Percentiles rank a stretch among this genome's conserved stretches.
These are phyloP conservation scores for Nemania sp. DNA, from an alignment of 2,329 filamentous ascomycete genomes.

Conservation along the genomic window DNA sequence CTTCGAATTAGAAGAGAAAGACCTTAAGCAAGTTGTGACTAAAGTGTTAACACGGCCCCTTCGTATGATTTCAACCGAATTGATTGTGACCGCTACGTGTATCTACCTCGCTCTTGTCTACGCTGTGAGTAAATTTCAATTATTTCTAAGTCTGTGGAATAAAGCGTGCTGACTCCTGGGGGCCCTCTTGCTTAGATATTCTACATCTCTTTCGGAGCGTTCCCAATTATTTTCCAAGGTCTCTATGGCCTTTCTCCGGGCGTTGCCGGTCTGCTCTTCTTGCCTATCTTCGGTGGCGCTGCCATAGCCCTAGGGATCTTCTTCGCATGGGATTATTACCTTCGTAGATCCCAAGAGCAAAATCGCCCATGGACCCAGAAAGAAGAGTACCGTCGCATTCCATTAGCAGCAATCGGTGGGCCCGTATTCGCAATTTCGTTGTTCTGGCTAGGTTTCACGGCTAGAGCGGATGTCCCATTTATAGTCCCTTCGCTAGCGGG, in stretches of 20 bases:
- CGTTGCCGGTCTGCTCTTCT: conserved; percentile 73
- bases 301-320: conserved; percentile 70
- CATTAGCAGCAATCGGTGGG: conserved; percentile 77
- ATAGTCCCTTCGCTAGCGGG: conserved; percentile 70
- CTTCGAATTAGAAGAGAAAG: conserved; percentile 71
- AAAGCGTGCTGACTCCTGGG: conserved; percentile 10
- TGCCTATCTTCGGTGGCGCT: conserved; percentile 75
- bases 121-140: conserved; percentile 47
- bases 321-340: conserved; percentile 72
- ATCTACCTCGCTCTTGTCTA: conserved; percentile 79
- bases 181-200: conserved; percentile 55
- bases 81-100: conserved; percentile 78
- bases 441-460: conserved; percentile 73
- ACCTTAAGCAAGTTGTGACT: conserved; percentile 69
- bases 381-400: conserved; percentile 77
- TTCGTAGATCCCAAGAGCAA: conserved; percentile 63
- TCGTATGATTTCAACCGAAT: conserved; percentile 78
- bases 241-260: conserved; percentile 74
- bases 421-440: conserved; percentile 69
- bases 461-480: conserved; percentile 61
- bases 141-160: background rate
- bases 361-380: conserved; percentile 68
- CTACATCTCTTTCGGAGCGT: conserved; percentile 82
- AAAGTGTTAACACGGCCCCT: conserved; percentile 79
- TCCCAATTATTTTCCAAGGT: conserved; percentile 74